Percentiles rank a stretch among this genome's conserved stretches.
Conservation (phyloP, 2,329 filamentous ascomycete species). For the Bipolaris zeicola region DNA sequence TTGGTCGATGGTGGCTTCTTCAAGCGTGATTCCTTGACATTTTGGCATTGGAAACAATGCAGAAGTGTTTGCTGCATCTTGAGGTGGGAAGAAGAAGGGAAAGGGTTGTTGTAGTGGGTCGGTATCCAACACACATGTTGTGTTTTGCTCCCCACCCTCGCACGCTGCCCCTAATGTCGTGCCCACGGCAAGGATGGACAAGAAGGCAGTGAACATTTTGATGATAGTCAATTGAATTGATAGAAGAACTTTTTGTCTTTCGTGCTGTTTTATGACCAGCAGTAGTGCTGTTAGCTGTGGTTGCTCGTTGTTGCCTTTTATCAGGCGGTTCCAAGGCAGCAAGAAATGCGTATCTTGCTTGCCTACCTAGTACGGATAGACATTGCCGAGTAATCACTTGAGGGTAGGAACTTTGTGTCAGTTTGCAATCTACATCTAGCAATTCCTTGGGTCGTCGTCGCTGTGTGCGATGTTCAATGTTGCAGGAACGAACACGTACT, state of each 20-base stretch:
- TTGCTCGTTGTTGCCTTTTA: too few relatives aligned
- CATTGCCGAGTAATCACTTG: too few relatives aligned
- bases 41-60: constrained; percentile 65
- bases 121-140: constrained; percentile 20
- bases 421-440: too few relatives aligned
- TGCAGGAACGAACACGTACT: too few relatives aligned
- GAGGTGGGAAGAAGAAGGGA: constrained; percentile 46
- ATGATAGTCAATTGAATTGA: too few relatives aligned
- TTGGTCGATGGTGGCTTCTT: constrained; percentile 72
- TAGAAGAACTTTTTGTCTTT: not conserved
- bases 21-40: constrained; percentile 66
- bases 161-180: constrained; percentile 12
- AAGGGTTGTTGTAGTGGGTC: constrained; percentile 36
- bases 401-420: too few relatives aligned
- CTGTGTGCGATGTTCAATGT: too few relatives aligned
- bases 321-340: too few relatives aligned
- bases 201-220: not conserved
- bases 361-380: too few relatives aligned
- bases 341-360: too few relatives aligned
- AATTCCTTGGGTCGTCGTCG: too few relatives aligned
- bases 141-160: constrained; percentile 10
- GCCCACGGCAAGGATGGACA: constrained; percentile 2
- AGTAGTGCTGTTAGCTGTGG: not conserved
- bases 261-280: not conserved
- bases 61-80: constrained; percentile 30